Conservation (phyloP, 1,284 basidiomycete genomes). For the Puccinia coronata region DNA sequence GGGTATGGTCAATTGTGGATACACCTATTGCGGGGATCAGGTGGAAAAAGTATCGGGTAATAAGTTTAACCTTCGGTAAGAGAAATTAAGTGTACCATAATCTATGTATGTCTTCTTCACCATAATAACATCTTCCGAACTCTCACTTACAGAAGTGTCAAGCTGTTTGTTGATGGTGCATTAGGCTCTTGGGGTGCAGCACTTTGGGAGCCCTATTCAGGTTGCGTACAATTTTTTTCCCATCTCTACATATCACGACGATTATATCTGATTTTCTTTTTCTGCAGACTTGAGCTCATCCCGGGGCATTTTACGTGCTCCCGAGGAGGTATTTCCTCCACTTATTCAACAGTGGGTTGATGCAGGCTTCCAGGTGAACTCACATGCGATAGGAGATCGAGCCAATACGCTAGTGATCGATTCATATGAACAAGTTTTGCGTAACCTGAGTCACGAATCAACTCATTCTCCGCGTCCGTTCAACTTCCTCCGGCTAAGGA, state of each 20-base stretch:
- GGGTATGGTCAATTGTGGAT: slow-evolving; percentile 41
- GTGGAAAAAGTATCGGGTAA: slow-evolving; percentile 25
- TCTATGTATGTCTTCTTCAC: neutral
- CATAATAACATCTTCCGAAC: neutral
- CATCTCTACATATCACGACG: no score
- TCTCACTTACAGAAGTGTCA: slow-evolving; percentile 52
- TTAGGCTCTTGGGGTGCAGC: slow-evolving; percentile 57
- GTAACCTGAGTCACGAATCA: slow-evolving; percentile 4
- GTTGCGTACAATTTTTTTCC: no score
- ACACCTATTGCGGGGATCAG: slow-evolving; percentile 38
- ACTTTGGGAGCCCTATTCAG: slow-evolving; percentile 55
- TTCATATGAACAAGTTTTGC: slow-evolving; percentile 53
- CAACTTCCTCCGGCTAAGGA: slow-evolving; percentile 51
- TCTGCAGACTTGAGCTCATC: slow-evolving; percentile 46
- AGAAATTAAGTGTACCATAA: no score
- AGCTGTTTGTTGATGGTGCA: slow-evolving; percentile 57
- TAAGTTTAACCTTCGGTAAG: slow-evolving; percentile 42
- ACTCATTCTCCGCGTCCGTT: neutral
- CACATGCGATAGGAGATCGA: slow-evolving; percentile 55
- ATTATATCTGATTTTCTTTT: neutral
- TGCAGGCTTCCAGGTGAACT: slow-evolving; percentile 39
- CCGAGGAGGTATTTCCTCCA: slow-evolving; percentile 11
- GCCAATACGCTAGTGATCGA: slow-evolving; percentile 56
- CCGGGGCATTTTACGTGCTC: slow-evolving; percentile 20
- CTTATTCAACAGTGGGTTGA: slow-evolving; percentile 42